Base-by-base conservation (phyloP, 2,329 filamentous ascomycete genomes). In the Lachnellula occidentalis region DNA sequence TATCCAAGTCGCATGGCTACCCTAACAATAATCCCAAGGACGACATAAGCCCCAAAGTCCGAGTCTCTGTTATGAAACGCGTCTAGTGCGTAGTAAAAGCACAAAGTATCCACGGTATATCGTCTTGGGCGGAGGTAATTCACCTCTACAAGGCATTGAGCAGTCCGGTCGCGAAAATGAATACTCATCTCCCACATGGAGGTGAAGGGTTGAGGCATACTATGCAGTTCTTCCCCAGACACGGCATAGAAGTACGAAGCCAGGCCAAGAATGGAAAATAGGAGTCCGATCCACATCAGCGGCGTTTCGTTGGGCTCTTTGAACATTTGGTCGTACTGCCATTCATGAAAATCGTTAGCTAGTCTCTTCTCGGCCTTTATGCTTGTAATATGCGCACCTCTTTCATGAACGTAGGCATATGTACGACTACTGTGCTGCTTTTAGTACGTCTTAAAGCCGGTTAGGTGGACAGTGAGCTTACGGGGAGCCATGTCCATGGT, bases 1-100 rank as follows among this genome's bases (percentile, higher is more conserved):
- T 81, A 70, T 14, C 79, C 79, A 74, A 81, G 78, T 63, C 79
- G 78, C 53, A 81, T 69, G 72, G 81, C 79, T 4, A 81, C 66
- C 5, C 78, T 75, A 48, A 82, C 71, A 37, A 74, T 71, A 5
- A 78, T 73, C 6, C 75, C 74, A 0, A 73, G 74, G 12, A 82
- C 67, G 34, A 82, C 64, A 61, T 79, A 82, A 65, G 76, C 77
- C 57, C 75, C 76, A 68, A 77, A 77, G 64, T 79, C 78, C 19
- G 73, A 73, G 11, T 73, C 72, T 17, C 73, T 72, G 64, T 74
- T 76, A 48, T 74, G 69, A 24, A 81, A 59, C 58, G 79, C 79
- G 57, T 80, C 73, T 1, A 74, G 71, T 61, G 80, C 77, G 17
- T 75, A 68, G 54, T 79, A 80, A 17, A 81, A 68, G 12, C 80